phyloP scores from a whole-genome alignment of 768 basidiomycete species.

The Gymnopilus junonius region DNA sequence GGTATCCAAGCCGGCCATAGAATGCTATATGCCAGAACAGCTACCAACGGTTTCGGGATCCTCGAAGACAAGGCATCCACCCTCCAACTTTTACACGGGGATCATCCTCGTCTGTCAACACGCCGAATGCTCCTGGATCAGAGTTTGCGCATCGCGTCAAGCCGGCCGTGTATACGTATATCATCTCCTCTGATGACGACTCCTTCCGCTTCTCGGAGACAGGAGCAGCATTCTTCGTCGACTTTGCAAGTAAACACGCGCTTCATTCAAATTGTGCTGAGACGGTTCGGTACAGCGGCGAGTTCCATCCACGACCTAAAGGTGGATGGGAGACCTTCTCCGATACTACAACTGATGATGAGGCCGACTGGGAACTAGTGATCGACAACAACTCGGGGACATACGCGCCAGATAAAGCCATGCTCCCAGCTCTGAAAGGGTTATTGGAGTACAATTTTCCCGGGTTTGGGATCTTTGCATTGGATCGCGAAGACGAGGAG shows the following conservation, averaged over 20 bases:
- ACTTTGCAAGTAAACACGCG: constrained; percentile 87
- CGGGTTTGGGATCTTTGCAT: constrained; percentile 58
- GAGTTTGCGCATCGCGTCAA: constrained; percentile 56
- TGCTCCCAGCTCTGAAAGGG: constrained; percentile 64
- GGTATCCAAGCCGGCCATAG: constrained; percentile 75
- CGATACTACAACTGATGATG: constrained; percentile 55
- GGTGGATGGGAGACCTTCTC: constrained; percentile 71
- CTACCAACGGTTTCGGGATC: constrained; percentile 64
- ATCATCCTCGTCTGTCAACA: constrained; percentile 14
- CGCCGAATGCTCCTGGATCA: background rate
- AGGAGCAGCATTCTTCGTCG: constrained; percentile 85
- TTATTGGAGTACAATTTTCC: constrained; percentile 78
- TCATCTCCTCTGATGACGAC: constrained; percentile 77
- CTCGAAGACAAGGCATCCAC: constrained; percentile 55
- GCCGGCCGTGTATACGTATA: constrained; percentile 85
- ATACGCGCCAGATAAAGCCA: constrained; percentile 69
- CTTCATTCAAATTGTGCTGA: constrained; percentile 77
- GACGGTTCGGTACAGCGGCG: constrained; percentile 73
- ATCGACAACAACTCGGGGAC: constrained; percentile 90
- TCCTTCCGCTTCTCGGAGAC: constrained; percentile 86
- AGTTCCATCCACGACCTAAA: constrained; percentile 76
- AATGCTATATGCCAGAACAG: constrained; percentile 73
- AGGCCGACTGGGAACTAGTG: constrained; percentile 78
- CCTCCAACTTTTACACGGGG: constrained; percentile 56
- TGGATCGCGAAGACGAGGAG: constrained; percentile 58